These are phyloP conservation scores for Mycena metata DNA, from an alignment of 768 basidiomycete species.

Conservation along the genomic window DNA sequence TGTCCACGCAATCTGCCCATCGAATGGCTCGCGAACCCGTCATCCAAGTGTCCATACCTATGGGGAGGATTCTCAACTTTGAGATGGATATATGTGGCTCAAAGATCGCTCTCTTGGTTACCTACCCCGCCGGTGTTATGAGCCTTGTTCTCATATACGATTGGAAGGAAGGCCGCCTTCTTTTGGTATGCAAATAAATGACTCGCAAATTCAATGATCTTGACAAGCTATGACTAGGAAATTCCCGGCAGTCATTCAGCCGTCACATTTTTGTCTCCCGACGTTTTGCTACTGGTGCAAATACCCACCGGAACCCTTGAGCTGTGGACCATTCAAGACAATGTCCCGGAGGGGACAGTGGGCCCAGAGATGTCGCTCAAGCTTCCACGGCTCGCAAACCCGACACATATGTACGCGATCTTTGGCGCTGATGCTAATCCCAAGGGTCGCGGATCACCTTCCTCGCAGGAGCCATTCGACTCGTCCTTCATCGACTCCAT, in stretches of 20 bases:
- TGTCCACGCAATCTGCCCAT: constrained; percentile 6
- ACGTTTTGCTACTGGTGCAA: constrained; percentile 5
- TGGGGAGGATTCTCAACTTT: not conserved
- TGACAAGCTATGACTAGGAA: not conserved
- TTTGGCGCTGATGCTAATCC: not conserved
- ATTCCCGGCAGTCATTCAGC: not conserved
- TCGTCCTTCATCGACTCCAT: not conserved
- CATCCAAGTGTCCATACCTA: no score
- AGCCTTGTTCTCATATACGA: no score
- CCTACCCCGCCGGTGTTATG: not conserved
- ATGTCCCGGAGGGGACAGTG: not conserved
- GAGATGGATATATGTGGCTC: not conserved
- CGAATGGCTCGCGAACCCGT: not conserved
- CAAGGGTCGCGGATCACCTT: not conserved
- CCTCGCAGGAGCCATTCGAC: not conserved
- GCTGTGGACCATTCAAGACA: not conserved
- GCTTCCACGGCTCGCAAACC: not conserved
- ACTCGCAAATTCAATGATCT: no score
- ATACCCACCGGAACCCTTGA: not conserved
- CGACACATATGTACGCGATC: not conserved
- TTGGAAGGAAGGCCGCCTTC: no score
- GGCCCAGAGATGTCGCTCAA: constrained; percentile 4
- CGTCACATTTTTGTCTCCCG: not conserved
- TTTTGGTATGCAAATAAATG: not conserved
- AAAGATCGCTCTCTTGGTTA: not conserved